Conservation (phyloP, 1,284 basidiomycete genomes). For the Trichosporon ovoides region DNA sequence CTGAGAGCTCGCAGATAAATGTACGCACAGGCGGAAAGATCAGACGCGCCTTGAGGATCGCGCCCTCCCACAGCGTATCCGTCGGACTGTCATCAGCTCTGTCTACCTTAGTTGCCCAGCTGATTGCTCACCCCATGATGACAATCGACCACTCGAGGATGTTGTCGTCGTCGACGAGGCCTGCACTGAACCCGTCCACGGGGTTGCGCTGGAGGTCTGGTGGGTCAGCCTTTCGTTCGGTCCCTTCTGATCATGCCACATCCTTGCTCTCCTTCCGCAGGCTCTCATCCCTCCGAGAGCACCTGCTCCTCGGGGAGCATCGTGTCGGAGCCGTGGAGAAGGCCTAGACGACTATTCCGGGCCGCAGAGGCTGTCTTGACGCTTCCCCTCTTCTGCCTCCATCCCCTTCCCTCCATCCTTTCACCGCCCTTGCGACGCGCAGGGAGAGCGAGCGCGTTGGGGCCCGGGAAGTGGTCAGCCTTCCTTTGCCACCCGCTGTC, state of each 20-base stretch:
- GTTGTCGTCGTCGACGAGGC: slow-evolving; percentile 87
- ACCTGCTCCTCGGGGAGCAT: too few relatives aligned
- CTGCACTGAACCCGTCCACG: slow-evolving; percentile 90
- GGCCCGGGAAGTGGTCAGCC: too few relatives aligned
- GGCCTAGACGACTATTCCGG: too few relatives aligned
- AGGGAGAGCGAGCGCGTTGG: too few relatives aligned
- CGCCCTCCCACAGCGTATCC: slow-evolving; percentile 89
- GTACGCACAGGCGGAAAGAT: slow-evolving; percentile 65
- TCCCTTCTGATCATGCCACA: not conserved
- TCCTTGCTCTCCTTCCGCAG: not conserved
- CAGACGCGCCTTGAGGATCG: slow-evolving; percentile 81
- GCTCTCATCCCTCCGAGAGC: too few relatives aligned
- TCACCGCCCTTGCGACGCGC: too few relatives aligned
- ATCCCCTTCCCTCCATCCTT: too few relatives aligned
- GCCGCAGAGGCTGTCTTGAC: too few relatives aligned
- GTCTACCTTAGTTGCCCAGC: too few relatives aligned
- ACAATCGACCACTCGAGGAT: slow-evolving; percentile 86
- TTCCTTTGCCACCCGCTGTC: too few relatives aligned
- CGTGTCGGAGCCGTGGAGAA: too few relatives aligned
- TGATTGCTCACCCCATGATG: slow-evolving; percentile 67
- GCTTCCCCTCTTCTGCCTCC: too few relatives aligned
- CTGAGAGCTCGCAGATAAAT: not conserved
- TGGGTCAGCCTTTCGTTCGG: not conserved
- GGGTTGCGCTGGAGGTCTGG: slow-evolving; percentile 78
- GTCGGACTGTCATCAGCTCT: slow-evolving; percentile 58